These are phyloP conservation scores for Fistulifera pelliculosa DNA, from an alignment of 108 stramenopile genomes.

Conservation along the genomic window DNA sequence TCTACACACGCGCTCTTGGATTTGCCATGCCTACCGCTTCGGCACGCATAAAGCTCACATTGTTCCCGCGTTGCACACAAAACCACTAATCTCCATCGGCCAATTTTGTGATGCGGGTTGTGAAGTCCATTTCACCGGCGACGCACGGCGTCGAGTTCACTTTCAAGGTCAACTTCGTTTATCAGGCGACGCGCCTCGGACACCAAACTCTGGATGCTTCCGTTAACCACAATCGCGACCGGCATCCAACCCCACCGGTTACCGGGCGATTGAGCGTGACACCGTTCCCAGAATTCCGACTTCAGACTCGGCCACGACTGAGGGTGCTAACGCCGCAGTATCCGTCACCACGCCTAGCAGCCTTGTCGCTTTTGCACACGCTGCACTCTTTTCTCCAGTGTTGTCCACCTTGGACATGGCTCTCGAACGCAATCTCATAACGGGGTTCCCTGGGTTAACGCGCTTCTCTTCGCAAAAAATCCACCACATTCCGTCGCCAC, in stretches of 20 bases:
- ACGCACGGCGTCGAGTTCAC: too few relatives aligned
- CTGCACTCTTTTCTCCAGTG: slow-evolving; percentile 21
- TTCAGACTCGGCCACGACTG: background rate
- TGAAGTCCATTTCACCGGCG: background rate
- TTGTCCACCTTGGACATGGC: slow-evolving; percentile 16
- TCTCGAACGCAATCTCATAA: slow-evolving; percentile 11
- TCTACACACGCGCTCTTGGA: slow-evolving; percentile 8
- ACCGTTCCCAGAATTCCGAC: too few relatives aligned
- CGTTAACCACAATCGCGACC: background rate
- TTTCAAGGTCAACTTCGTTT: background rate
- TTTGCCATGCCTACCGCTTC: slow-evolving; percentile 1
- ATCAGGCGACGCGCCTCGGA: background rate
- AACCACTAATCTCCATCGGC: slow-evolving; percentile 5
- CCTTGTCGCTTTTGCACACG: slow-evolving; percentile 22
- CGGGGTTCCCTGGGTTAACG: slow-evolving; percentile 12
- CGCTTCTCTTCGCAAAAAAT: background rate
- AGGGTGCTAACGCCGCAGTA: background rate
- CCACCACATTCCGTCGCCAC: slow-evolving; percentile 9
- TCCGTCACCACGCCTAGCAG: background rate
- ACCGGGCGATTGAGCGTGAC: background rate
- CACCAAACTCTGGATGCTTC: background rate
- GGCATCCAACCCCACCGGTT: background rate
- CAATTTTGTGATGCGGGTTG: slow-evolving; percentile 18
- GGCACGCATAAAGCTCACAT: slow-evolving; percentile 13
- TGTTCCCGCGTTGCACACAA: background rate